phyloP scores from a whole-genome alignment of 2,329 filamentous ascomycete species.

The Claviceps sp. region DNA sequence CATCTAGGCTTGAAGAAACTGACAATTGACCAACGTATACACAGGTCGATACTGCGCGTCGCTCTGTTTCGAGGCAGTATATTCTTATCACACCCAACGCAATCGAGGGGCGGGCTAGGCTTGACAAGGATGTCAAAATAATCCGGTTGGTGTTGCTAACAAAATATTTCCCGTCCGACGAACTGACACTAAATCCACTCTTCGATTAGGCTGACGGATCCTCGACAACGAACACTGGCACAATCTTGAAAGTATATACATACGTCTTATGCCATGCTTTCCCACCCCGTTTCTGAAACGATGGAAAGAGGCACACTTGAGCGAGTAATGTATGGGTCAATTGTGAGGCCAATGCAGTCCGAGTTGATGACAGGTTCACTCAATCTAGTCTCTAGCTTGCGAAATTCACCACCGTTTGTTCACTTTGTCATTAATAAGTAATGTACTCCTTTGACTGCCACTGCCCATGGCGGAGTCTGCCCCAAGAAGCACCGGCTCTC shows the following conservation, averaged over 20 bases:
- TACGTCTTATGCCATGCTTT: neutral
- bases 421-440: neutral
- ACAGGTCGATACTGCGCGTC: constrained; percentile 69
- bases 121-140: constrained; percentile 62
- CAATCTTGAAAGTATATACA: neutral
- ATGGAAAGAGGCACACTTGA: neutral
- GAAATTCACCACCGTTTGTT: too few species aligned
- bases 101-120: constrained; percentile 45
- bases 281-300: neutral
- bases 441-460: neutral
- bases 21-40: constrained; percentile 3
- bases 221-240: constrained; percentile 38
- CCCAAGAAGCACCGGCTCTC: neutral
- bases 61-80: constrained; percentile 82
- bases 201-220: constrained; percentile 38
- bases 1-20: neutral
- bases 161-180: neutral
- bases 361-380: neutral
- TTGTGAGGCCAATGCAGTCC: neutral
- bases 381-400: neutral
- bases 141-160: constrained; percentile 40
- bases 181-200: neutral
- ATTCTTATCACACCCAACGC: constrained; percentile 92
- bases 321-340: neutral
- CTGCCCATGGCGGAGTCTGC: neutral